Percentiles rank a stretch among this genome's conserved stretches.
These are phyloP conservation scores for Parsonsia alboflavescens DNA, from an alignment of 257 asterid genomes.

Conservation along the genomic window DNA sequence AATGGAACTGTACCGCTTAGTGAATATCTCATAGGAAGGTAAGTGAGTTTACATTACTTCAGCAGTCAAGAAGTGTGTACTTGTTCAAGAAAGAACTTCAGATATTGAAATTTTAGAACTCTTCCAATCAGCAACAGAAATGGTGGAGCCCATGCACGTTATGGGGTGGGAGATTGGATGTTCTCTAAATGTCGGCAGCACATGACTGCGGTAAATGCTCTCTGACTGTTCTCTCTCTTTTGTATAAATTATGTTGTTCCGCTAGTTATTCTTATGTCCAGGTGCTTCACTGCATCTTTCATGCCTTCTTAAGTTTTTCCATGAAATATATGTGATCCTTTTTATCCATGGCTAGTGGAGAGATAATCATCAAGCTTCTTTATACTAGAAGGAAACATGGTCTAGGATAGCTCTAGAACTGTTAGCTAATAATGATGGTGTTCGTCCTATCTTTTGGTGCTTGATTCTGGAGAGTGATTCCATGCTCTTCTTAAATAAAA, in stretches of 20 bases:
- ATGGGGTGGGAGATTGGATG: slow-evolving; percentile 88
- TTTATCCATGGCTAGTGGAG: background rate
- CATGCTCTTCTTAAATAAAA: background rate
- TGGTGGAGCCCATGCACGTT: slow-evolving; percentile 99
- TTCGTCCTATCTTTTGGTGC: background rate
- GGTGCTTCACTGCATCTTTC: background rate
- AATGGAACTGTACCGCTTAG: slow-evolving; percentile 96
- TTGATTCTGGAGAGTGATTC: background rate
- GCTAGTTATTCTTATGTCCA: background rate
- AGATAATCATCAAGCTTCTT: background rate
- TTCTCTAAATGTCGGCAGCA: slow-evolving; percentile 83
- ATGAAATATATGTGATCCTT: background rate
- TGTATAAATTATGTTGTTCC: background rate
- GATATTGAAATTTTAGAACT: slow-evolving; percentile 23
- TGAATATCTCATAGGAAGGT: slow-evolving; percentile 93
- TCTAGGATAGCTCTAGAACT: background rate
- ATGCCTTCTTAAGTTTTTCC: background rate
- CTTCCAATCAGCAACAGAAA: slow-evolving; percentile 58
- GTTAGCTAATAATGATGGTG: background rate
- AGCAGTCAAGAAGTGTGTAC: slow-evolving; percentile 11
- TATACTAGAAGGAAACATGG: background rate
- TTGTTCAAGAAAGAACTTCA: slow-evolving; percentile 1
- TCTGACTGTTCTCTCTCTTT: background rate
- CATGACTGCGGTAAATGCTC: slow-evolving; percentile 57
- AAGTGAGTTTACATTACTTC: slow-evolving; percentile 24